Conservation (phyloP, 331 rosid genomes). For the Malus hybrid region DNA sequence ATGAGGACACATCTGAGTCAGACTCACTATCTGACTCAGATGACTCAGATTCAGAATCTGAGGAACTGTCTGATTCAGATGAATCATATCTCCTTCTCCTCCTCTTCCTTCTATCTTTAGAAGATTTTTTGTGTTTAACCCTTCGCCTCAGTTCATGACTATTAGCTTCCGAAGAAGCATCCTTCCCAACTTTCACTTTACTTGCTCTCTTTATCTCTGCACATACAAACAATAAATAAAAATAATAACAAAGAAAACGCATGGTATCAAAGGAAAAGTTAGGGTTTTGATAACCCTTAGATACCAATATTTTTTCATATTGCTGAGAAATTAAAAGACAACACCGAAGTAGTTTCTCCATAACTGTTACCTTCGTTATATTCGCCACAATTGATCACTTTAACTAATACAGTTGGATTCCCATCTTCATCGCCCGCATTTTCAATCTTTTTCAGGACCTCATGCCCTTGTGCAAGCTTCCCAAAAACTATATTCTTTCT, state of each 20-base stretch:
- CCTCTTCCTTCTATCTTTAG: slow-evolving; percentile 61
- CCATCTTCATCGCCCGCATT: slow-evolving; percentile 70
- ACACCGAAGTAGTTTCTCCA: not conserved
- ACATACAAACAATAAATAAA: not conserved
- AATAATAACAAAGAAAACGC: not conserved
- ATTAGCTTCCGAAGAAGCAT: slow-evolving; percentile 45
- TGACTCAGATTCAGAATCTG: slow-evolving; percentile 65
- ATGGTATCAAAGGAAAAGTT: not conserved
- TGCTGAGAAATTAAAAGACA: not conserved
- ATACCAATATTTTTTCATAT: not conserved
- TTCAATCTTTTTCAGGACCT: slow-evolving; percentile 66
- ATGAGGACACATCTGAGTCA: slow-evolving; percentile 65
- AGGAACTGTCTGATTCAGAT: slow-evolving; percentile 61
- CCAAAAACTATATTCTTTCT: slow-evolving; percentile 92
- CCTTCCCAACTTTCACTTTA: slow-evolving; percentile 36
- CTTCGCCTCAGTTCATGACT: slow-evolving; percentile 46
- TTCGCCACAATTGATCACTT: slow-evolving; percentile 87
- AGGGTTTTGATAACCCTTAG: not conserved
- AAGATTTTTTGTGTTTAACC: slow-evolving; percentile 58
- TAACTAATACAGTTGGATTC: slow-evolving; percentile 74
- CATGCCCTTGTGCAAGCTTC: slow-evolving; percentile 70
- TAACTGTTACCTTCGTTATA: slow-evolving; percentile 51
- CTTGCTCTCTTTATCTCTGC: slow-evolving; percentile 53
- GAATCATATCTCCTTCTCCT: slow-evolving; percentile 51
- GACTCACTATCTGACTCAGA: slow-evolving; percentile 81